Percentiles rank a stretch among this genome's conserved stretches.
phyloP scores from a whole-genome alignment of 805 yeast genomes.

The Danielia reshetovae region DNA sequence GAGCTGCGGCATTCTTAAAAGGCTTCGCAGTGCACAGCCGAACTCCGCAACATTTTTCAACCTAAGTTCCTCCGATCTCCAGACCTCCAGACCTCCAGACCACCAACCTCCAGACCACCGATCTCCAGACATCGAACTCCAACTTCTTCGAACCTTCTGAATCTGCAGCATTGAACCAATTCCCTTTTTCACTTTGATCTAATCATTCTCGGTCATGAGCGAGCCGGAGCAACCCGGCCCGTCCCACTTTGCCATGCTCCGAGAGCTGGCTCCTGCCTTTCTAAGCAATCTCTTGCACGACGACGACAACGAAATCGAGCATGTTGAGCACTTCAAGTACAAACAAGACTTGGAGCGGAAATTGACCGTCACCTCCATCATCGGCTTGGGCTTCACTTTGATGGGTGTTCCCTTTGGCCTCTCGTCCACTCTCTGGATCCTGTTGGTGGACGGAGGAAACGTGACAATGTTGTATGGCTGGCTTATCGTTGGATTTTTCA shows the following conservation, averaged over 20 bases:
- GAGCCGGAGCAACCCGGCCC: too few relatives aligned
- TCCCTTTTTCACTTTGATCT: too few relatives aligned
- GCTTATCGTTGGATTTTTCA: slow-evolving; percentile 59
- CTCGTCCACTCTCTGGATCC: slow-evolving; percentile 68
- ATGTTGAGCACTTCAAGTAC: slow-evolving; percentile 68
- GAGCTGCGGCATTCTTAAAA: too few relatives aligned
- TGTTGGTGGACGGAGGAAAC: slow-evolving; percentile 72
- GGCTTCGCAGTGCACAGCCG: too few relatives aligned
- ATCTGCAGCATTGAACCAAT: too few relatives aligned
- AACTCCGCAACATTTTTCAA: too few relatives aligned
- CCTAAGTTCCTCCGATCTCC: too few relatives aligned
- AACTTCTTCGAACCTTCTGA: too few relatives aligned
- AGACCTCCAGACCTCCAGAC: too few relatives aligned
- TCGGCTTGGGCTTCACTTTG: slow-evolving; percentile 74
- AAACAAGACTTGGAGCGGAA: slow-evolving; percentile 68
- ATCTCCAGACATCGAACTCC: too few relatives aligned
- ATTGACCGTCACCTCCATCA: slow-evolving; percentile 63
- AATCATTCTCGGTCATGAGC: too few relatives aligned
- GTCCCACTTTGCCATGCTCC: slow-evolving; percentile 9
- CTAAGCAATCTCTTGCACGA: slow-evolving; percentile 12
- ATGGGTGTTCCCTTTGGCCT: slow-evolving; percentile 83
- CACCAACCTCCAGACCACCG: too few relatives aligned
- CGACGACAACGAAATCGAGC: slow-evolving; percentile 48
- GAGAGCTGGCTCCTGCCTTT: slow-evolving; percentile 17
- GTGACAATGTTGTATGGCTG: slow-evolving; percentile 75